These are phyloP conservation scores for Pseudocercospora fijiensis DNA, from an alignment of 2,329 filamentous ascomycete species.

Conservation along the genomic window DNA sequence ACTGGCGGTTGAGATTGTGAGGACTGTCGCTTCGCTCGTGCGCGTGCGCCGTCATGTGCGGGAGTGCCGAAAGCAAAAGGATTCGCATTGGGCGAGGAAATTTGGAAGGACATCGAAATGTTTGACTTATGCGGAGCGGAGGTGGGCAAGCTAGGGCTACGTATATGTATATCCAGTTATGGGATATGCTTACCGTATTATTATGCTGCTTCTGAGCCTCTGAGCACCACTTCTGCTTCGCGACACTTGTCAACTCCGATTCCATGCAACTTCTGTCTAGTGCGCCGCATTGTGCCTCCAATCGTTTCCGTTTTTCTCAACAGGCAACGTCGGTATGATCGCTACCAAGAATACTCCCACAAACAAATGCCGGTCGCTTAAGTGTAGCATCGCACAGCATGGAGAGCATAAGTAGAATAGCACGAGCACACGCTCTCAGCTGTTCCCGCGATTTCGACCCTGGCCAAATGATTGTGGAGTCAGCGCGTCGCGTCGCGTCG, in stretches of 20 bases:
- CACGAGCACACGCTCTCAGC: background rate
- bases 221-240: background rate
- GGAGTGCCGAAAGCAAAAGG: constrained; percentile 33
- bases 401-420: no score
- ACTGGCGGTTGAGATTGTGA: constrained; percentile 43
- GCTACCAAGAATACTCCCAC: background rate
- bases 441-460: background rate
- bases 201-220: background rate
- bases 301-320: background rate
- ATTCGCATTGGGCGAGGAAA: constrained; percentile 26
- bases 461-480: constrained; percentile 16
- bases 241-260: constrained; percentile 1
- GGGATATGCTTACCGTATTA: no score
- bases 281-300: background rate
- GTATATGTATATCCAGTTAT: background rate
- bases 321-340: background rate
- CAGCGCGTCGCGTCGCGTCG: background rate
- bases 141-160: background rate
- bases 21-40: constrained; percentile 24
- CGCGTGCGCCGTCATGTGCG: constrained; percentile 28
- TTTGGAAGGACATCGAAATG: constrained; percentile 24
- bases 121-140: background rate
- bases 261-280: background rate
- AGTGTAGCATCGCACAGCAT: no score
- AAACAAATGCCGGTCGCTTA: background rate